Evolutionary conservation across 306 rosid genomes (phyloP), one percentile per base, ranked within the genome.

Genomic region (Prunus mume): DNA sequence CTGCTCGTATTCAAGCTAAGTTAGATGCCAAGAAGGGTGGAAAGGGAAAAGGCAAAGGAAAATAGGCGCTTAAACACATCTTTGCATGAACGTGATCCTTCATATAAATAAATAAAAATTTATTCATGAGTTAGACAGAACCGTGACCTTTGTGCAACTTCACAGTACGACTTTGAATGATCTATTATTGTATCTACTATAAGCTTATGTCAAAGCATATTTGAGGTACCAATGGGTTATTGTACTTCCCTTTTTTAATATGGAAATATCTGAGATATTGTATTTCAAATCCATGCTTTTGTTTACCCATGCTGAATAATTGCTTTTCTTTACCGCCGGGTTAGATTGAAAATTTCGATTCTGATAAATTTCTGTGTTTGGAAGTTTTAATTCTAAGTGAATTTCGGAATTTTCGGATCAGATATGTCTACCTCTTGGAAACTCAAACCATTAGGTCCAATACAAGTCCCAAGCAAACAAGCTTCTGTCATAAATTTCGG

Each of bases 1-100:
- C 97, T 18, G 92, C 97, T 69, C 97, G 97, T 9, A 85, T 89
- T 76, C 99, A 95, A 74, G 97, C 99, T 50, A 95, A 92, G 90
- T 81, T 92, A 71, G 99, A 87, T 5, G 79, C 97, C 75, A 95
- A 92, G 84, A 95, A 92, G 82, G 91, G 97, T 18, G 98, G 98
- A 72, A 90, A 92, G 86, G 97, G 99, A 20, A 95, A 95, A 87
- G 90, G 88, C 69, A 95, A 91, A 87, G 93, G 72, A 25, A 94
- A 94, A 80, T 94, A 85, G 78, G 72, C 70, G 55, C 70, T 10
- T 34, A 9, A 19, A 62, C 62, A 51, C 15, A 49, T 54, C 24
- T 67, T 43, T 13, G 27, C n/a, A 65, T 82, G 81, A 67, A 27
- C 27, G 27, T 47, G 14, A 73, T 65, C 69, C 68, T 6, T 63